A percentile compares a stretch with the other conserved stretches of the same genome.
Conservation (phyloP, 176 grass and related monocot species). For the Carex scoparia region DNA sequence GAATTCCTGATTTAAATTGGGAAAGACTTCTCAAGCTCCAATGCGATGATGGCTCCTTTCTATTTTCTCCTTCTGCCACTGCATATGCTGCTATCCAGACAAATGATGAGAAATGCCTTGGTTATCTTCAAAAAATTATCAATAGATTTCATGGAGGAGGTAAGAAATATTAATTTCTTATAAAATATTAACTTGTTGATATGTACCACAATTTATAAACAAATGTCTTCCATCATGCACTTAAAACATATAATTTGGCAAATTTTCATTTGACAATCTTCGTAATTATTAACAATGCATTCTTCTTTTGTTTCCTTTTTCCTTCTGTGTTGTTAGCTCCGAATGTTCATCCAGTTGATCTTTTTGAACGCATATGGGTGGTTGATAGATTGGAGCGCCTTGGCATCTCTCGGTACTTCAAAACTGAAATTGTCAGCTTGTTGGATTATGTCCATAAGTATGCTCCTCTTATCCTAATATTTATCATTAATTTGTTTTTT, state of each 20-base stretch:
- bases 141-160: slow-evolving; percentile 65
- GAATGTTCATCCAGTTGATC: slow-evolving; percentile 76
- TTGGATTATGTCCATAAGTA: slow-evolving; percentile 76
- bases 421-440: slow-evolving; percentile 55
- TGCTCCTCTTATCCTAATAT: background rate
- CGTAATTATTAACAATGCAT: background rate
- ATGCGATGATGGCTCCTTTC: slow-evolving; percentile 61
- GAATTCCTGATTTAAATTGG: slow-evolving; percentile 71
- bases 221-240: background rate
- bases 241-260: background rate
- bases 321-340: slow-evolving; percentile 41
- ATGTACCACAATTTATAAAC: background rate
- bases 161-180: slow-evolving; percentile 18
- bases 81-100: slow-evolving; percentile 79
- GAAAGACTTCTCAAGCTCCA: slow-evolving; percentile 61
- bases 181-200: background rate
- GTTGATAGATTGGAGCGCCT: slow-evolving; percentile 71
- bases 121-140: slow-evolving; percentile 52
- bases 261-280: background rate
- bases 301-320: background rate
- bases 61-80: slow-evolving; percentile 74
- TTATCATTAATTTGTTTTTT: background rate
- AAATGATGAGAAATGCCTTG: slow-evolving; percentile 58
- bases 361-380: slow-evolving; percentile 66
- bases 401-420: slow-evolving; percentile 63